These are phyloP conservation scores for Chlamydomonas sphaeroides DNA, from an alignment of 139 green algal genomes.

Conservation along the genomic window DNA sequence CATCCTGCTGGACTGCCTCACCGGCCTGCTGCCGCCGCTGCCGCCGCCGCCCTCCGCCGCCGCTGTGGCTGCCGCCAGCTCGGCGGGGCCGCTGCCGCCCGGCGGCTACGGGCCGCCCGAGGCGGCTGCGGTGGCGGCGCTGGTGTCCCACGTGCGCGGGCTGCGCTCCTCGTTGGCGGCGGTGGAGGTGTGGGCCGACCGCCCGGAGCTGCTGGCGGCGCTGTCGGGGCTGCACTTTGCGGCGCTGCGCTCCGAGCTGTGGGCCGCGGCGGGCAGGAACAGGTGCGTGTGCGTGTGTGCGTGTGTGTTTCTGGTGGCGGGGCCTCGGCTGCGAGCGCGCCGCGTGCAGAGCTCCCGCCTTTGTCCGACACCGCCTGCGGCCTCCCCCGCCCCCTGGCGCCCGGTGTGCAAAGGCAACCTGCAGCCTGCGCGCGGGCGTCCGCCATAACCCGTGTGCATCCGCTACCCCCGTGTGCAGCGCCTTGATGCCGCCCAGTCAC, in stretches of 20 bases:
- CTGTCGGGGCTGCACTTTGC: constrained; percentile 10
- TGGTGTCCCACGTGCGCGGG: background rate
- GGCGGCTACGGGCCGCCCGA: constrained; percentile 4
- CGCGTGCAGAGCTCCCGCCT: too few relatives aligned
- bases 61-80: background rate
- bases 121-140: constrained; percentile 10
- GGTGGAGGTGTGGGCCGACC: constrained; percentile 31
- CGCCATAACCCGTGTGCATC: too few relatives aligned
- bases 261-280: constrained; percentile 19
- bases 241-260: constrained; percentile 14
- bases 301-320: too few relatives aligned
- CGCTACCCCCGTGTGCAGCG: too few relatives aligned
- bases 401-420: too few relatives aligned
- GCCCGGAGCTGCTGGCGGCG: constrained; percentile 11
- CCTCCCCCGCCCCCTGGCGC: too few relatives aligned
- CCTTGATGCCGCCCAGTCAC: too few relatives aligned
- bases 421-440: too few relatives aligned
- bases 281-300: too few relatives aligned
- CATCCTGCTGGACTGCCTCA: constrained; percentile 10
- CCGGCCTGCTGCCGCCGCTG: constrained; percentile 34
- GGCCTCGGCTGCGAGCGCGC: too few relatives aligned
- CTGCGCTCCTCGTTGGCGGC: constrained; percentile 5
- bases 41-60: background rate
- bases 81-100: constrained; percentile 3
- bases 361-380: too few relatives aligned